These are phyloP conservation scores for Thinopyrum elongatum DNA, from an alignment of 176 grass and related monocot species.

Conservation along the genomic window DNA sequence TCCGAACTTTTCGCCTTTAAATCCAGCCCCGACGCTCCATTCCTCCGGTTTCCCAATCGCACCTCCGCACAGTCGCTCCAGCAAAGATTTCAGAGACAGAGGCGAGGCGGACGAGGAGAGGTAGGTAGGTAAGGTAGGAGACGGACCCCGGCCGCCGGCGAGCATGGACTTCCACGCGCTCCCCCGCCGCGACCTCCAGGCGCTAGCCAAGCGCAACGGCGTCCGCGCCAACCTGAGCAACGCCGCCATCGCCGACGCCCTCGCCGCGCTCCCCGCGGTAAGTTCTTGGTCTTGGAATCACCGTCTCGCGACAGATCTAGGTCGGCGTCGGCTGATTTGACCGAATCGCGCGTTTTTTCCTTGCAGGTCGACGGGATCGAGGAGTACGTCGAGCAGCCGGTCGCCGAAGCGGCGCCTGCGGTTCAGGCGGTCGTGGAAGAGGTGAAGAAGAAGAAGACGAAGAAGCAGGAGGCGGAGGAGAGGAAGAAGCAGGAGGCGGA, in stretches of 20 bases:
- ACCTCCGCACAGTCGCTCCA: not conserved
- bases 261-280: conserved; percentile 57
- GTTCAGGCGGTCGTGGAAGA: conserved; percentile 22
- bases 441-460: not conserved
- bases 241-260: conserved; percentile 80
- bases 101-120: not conserved
- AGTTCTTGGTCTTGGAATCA: not conserved
- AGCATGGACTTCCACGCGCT: conserved; percentile 77
- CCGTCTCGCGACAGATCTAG: not conserved
- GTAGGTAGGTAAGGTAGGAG: not conserved
- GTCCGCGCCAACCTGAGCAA: conserved; percentile 80
- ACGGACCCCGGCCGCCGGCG: not conserved
- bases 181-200: conserved; percentile 69
- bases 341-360: not conserved
- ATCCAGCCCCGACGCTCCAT: conserved; percentile 26
- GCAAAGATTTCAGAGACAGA: not conserved
- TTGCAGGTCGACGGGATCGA: conserved; percentile 26
- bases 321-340: not conserved
- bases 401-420: not conserved
- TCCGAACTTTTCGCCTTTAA: not conserved
- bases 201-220: conserved; percentile 81
- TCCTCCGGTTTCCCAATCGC: not conserved
- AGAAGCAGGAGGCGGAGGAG: not conserved
- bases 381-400: not conserved
- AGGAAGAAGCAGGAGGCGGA: not conserved